Evolutionary conservation across 768 basidiomycete genomes (phyloP), one percentile per base, ranked within the genome.

Genomic region (Rhodotorula diobovata): DNA sequence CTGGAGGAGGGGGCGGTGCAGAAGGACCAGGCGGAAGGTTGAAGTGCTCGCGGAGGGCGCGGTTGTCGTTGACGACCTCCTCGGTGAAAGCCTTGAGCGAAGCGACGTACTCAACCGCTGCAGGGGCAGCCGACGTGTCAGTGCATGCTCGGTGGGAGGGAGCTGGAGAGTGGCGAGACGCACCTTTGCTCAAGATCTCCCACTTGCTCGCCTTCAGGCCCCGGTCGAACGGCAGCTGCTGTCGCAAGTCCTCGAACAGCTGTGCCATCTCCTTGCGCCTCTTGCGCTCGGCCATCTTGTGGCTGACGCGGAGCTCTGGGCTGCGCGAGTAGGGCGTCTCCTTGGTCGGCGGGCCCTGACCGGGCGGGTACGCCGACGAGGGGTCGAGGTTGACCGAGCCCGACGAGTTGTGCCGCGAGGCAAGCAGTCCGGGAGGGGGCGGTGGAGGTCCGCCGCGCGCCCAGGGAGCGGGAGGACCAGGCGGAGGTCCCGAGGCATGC

Each of bases 221-320:
- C 89, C 93, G 63, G 90, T 86, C 82, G 93, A 93, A 62, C 89
- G 96, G 96, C 35, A 99, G 83, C 77, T 91, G 87, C 80, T 96
- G 94, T 68, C 93, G 86, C 73, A 99, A 82, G 80, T 99, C 96
- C 76, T 99, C 96, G 79, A 98, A 98, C 55, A 99, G 81, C 70
- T 97, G 94, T 80, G 96, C 96, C 96, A 99, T 99, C 82, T 99
- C 96, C 81, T 95, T 97, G 81, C 96, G 85, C 76, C 96, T 83
- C 81, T 98, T 97, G 71, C 96, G 84, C 82, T 99, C 96, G 5
- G 96, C 96, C 41, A 99, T 86, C 79, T 99, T 99, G 82, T 99
- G 96, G 4, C 91, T 93, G 43, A 97, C 88, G 63, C 94, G 86
- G 54, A 99, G 84, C 80, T 98, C 96, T 15, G 95, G 95, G 0